Evolutionary conservation across 306 rosid species (phyloP), one percentile per base, ranked within the genome.

Genomic region (Crataegus laevigata): DNA sequence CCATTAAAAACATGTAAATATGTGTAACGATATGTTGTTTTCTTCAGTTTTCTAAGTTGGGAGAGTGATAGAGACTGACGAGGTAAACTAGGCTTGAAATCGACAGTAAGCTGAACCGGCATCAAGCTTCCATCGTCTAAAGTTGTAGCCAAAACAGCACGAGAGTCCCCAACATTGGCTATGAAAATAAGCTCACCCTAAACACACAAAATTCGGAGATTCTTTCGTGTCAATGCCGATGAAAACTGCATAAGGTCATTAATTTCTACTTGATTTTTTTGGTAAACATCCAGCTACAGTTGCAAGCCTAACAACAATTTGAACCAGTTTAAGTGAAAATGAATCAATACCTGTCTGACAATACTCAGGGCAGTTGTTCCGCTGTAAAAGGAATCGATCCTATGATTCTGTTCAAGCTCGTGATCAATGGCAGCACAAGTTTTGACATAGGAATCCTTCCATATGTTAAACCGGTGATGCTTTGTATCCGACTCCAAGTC

Each of bases 51-150:
- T 54, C 18, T 9, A 19, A 11, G 30, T 42, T 36, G 54, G 55
- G 57, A 69, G 29, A 74, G 4, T 29, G 77, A 81, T 50, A 29
- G 67, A 81, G 61, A 88, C 96, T 82, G 8, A 94, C 98, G 88
- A 57, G 98, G 98, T 69, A 94, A 83, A 82, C 88, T 89, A 47
- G 98, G 98, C 89, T 94, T 94, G 88, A 89, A 94, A 89, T 94
- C 98, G 13, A 90, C 78, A 36, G 98, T 88, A n/a, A 94, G 89
- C 78, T 91, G 98, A 82, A 90, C 77, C 11, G 96, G 64, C 0
- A 67, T 78, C 73, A 92, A 73, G 81, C 79, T 90, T 80, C 91
- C 97, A 81, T 91, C 91, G 54, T 89, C 93, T 25, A 81, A 84
- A 78, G 84, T 84, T 36, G 97, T 89, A 42, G 85, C 98, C 71